A percentile compares a stretch with the other conserved stretches of the same genome.
phyloP scores from a whole-genome alignment of 1,139 yeast species.

The Kodamaea alishanica region DNA sequence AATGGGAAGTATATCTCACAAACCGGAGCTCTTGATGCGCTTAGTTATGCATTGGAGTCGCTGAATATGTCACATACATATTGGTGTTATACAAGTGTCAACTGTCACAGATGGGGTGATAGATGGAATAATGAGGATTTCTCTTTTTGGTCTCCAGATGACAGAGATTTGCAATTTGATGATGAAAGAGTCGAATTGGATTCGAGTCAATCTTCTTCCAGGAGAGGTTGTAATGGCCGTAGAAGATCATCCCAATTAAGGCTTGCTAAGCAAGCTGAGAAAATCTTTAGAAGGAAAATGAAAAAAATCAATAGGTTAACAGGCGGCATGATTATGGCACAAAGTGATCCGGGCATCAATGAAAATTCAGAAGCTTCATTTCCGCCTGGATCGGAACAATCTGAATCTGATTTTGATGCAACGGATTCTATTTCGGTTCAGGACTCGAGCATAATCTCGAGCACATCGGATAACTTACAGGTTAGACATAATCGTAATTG shows the following conservation, averaged over 20 bases:
- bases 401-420: neutral
- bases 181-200: too few species aligned
- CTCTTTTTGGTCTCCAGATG: slow-evolving; percentile 79
- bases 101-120: slow-evolving; percentile 83
- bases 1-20: slow-evolving; percentile 69
- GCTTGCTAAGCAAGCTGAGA: too few species aligned
- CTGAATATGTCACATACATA: slow-evolving; percentile 67
- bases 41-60: slow-evolving; percentile 73
- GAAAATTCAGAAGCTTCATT: too few species aligned
- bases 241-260: neutral
- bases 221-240: neutral
- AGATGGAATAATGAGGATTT: slow-evolving; percentile 92
- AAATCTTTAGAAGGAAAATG: too few species aligned
- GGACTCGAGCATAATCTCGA: slow-evolving; percentile 16
- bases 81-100: slow-evolving; percentile 79
- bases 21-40: slow-evolving; percentile 79
- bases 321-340: too few species aligned
- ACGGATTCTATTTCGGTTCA: neutral
- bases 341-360: too few species aligned
- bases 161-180: slow-evolving; percentile 27
- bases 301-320: too few species aligned
- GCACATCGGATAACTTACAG: slow-evolving; percentile 25
- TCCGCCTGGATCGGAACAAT: too few species aligned
- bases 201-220: slow-evolving; percentile 6
- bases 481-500: slow-evolving; percentile 25